These are phyloP conservation scores for Acorus gramineus DNA, from an alignment of 106 monocot genomes.

Conservation along the genomic window DNA sequence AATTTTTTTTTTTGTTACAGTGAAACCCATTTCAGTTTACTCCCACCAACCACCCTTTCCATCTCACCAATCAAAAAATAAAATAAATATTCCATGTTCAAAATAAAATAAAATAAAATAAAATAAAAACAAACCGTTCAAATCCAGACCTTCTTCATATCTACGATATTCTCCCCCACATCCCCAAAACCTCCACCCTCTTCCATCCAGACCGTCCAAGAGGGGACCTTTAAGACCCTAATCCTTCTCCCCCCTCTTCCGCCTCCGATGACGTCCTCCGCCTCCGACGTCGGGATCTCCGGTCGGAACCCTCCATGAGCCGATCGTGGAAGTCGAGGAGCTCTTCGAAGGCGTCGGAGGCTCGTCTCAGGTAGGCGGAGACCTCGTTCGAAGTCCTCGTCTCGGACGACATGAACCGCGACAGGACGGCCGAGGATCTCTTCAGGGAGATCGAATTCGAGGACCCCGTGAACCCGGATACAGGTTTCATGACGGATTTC, in stretches of 20 bases:
- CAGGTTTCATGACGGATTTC: conserved; percentile 26
- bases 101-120: no score
- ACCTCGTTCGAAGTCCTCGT: conserved; percentile 21
- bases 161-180: no score
- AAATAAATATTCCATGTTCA: no score
- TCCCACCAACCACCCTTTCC: no score
- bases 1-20: no score
- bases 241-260: neutral
- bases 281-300: neutral
- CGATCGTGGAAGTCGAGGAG: conserved; percentile 24
- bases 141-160: no score
- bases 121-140: no score
- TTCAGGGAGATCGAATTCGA: conserved; percentile 29
- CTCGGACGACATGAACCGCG: conserved; percentile 29
- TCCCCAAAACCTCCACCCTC: no score
- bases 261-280: neutral
- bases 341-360: conserved; percentile 33
- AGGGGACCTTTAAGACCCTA: no score
- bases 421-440: conserved; percentile 22
- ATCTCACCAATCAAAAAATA: no score
- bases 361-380: conserved; percentile 28
- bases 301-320: neutral
- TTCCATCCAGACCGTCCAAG: no score
- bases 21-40: no score
- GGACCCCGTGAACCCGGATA: conserved; percentile 17